Conservation (phyloP, 345 rosid genomes). For the Brassica rapa region DNA sequence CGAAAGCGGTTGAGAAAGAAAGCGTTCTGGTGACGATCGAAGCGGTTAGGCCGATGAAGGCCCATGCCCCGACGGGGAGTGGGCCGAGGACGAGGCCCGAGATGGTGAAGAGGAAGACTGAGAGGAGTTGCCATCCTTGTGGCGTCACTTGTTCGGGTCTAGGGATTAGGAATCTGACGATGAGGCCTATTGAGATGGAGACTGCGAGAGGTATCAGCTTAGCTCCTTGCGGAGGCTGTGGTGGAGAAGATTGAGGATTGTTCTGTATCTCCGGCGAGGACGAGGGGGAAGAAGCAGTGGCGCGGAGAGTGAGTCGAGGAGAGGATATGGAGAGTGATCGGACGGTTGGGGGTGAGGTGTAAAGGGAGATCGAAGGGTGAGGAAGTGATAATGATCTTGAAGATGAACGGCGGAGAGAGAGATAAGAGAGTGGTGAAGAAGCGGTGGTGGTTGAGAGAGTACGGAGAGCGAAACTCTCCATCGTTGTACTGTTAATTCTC, state of each 20-base stretch:
- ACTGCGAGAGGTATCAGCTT: slow-evolving; percentile 57
- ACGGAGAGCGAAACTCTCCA: slow-evolving; percentile 69
- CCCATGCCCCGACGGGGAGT: slow-evolving; percentile 95
- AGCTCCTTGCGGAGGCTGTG: slow-evolving; percentile 73
- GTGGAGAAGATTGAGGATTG: background rate
- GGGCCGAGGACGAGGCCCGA: slow-evolving; percentile 86
- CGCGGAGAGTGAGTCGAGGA: slow-evolving; percentile 38
- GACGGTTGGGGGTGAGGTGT: slow-evolving; percentile 38
- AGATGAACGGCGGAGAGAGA: slow-evolving; percentile 46
- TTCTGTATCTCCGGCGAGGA: slow-evolving; percentile 32
- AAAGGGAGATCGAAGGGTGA: background rate
- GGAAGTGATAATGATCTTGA: background rate
- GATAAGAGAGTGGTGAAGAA: slow-evolving; percentile 39
- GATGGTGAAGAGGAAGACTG: slow-evolving; percentile 78
- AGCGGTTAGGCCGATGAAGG: slow-evolving; percentile 76
- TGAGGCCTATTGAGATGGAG: slow-evolving; percentile 64
- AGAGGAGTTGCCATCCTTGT: slow-evolving; percentile 86
- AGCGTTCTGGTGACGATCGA: slow-evolving; percentile 73
- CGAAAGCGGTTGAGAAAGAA: slow-evolving; percentile 74
- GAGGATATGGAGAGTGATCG: slow-evolving; percentile 40
- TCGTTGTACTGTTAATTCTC: slow-evolving; percentile 26
- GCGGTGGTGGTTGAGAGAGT: slow-evolving; percentile 44
- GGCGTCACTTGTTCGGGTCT: slow-evolving; percentile 60
- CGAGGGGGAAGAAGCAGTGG: slow-evolving; percentile 42
- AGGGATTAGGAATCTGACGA: slow-evolving; percentile 61